Percentiles rank a stretch among this genome's conserved stretches.
phyloP scores from a whole-genome alignment of 2,329 filamentous ascomycete species.

The Onygena corvina region DNA sequence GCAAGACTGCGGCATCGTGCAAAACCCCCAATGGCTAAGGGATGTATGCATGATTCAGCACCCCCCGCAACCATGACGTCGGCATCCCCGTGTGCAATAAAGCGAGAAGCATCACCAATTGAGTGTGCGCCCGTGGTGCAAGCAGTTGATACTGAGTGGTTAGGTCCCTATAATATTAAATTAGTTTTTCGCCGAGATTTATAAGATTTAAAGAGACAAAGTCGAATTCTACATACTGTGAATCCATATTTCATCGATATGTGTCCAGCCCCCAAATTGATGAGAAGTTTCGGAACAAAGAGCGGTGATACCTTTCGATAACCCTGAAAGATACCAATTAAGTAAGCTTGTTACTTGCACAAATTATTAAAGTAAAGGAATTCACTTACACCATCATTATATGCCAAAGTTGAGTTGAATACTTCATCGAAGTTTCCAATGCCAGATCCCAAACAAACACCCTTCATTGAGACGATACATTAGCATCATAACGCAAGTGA shows the following conservation, averaged over 20 bases:
- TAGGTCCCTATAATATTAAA: slow-evolving; percentile 71
- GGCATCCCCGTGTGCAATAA: slow-evolving; percentile 83
- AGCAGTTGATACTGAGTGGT: slow-evolving; percentile 84
- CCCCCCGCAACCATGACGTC: slow-evolving; percentile 95
- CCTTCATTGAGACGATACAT: slow-evolving; percentile 35
- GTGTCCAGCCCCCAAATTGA: slow-evolving; percentile 90
- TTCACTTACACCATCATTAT: slow-evolving; percentile 54
- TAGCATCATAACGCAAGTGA: slow-evolving; percentile 8
- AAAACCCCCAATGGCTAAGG: slow-evolving; percentile 83
- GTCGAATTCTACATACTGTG: slow-evolving; percentile 40
- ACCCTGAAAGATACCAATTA: slow-evolving; percentile 44
- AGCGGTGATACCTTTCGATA: slow-evolving; percentile 87
- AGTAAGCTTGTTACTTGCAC: too few species aligned
- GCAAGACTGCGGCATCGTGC: slow-evolving; percentile 75
- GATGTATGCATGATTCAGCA: slow-evolving; percentile 90
- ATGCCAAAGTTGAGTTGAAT: slow-evolving; percentile 69
- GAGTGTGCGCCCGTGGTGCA: slow-evolving; percentile 95
- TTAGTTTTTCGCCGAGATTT: too few species aligned
- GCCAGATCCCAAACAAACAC: slow-evolving; percentile 86
- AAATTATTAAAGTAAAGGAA: background rate
- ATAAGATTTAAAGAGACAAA: background rate
- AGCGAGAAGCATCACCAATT: slow-evolving; percentile 83
- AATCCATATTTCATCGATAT: slow-evolving; percentile 88
- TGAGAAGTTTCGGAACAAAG: slow-evolving; percentile 84
- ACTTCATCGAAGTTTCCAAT: slow-evolving; percentile 91